These are phyloP conservation scores for Curvularia spicifera DNA, from an alignment of 2,329 filamentous ascomycete genomes.

Conservation along the genomic window DNA sequence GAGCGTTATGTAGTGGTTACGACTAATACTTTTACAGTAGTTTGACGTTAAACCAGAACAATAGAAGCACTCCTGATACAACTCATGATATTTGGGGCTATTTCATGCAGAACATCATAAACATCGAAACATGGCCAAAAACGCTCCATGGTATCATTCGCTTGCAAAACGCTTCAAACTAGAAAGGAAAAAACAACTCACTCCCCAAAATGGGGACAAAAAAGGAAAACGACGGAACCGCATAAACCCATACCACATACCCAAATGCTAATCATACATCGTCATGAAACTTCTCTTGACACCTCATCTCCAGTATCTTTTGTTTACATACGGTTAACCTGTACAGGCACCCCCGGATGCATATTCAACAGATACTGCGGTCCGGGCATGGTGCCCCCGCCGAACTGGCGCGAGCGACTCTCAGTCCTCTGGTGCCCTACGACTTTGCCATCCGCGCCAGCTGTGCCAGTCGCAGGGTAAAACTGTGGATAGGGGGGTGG, in stretches of 20 bases:
- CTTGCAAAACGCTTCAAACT: not conserved
- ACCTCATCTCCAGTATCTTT: not conserved
- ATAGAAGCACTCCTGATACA: not conserved
- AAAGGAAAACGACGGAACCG: not conserved
- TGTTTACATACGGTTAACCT: constrained; percentile 23
- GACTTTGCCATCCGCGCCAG: constrained; percentile 13
- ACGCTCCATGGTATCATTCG: constrained; percentile 12
- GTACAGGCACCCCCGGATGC: constrained; percentile 48
- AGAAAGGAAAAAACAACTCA: not conserved
- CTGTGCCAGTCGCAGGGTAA: not conserved
- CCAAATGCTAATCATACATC: constrained; percentile 10
- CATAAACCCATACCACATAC: not conserved
- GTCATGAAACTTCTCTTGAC: not conserved
- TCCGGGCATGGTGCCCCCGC: constrained; percentile 45
- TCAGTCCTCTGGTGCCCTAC: constrained; percentile 12
- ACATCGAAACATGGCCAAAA: not conserved
- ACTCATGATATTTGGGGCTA: not conserved
- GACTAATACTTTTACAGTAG: not conserved
- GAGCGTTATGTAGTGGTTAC: no score
- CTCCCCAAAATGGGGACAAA: not conserved
- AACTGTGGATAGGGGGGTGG: constrained; percentile 13
- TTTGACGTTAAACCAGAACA: not conserved
- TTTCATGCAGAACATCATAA: not conserved
- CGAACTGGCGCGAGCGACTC: constrained; percentile 22
- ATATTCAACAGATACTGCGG: constrained; percentile 49